phyloP scores from a whole-genome alignment of 345 rosid genomes.

The Brassica carinata region DNA sequence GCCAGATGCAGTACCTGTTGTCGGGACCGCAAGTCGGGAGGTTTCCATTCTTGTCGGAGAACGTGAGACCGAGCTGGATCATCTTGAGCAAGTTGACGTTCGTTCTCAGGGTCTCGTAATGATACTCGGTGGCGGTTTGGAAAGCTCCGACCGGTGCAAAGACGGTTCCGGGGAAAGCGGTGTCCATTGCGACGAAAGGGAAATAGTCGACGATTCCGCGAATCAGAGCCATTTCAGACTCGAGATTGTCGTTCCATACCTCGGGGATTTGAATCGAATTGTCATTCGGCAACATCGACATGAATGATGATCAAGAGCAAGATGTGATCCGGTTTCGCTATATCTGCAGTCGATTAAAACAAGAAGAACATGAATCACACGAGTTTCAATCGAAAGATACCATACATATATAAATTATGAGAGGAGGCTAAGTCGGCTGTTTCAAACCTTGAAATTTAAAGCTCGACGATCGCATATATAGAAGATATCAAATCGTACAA shows the following conservation, averaged over 20 bases:
- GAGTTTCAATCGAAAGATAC: neutral
- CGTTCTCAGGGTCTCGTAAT: conserved; percentile 58
- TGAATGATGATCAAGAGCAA: conserved; percentile 6
- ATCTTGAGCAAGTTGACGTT: conserved; percentile 75
- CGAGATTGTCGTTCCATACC: conserved; percentile 69
- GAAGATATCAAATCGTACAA: too few relatives aligned
- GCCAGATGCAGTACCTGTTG: conserved; percentile 67
- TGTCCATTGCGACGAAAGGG: conserved; percentile 76
- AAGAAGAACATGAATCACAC: neutral
- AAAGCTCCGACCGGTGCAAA: conserved; percentile 52
- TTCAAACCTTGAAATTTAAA: conserved; percentile 18
- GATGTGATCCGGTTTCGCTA: conserved; percentile 15
- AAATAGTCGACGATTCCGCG: conserved; percentile 60
- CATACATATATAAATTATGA: neutral
- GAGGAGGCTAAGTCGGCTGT: neutral
- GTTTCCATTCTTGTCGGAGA: conserved; percentile 65
- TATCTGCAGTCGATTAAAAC: conserved; percentile 27
- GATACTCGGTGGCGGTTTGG: conserved; percentile 52
- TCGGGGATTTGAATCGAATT: conserved; percentile 66
- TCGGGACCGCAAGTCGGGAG: conserved; percentile 67
- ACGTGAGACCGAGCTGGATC: conserved; percentile 76
- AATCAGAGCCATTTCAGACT: conserved; percentile 52
- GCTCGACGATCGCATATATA: too few relatives aligned
- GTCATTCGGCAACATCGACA: conserved; percentile 56
- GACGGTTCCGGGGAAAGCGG: conserved; percentile 78